Evolutionary conservation across 164 flowering plant species (phyloP).

Genomic region (Magnolia sinica): DNA sequence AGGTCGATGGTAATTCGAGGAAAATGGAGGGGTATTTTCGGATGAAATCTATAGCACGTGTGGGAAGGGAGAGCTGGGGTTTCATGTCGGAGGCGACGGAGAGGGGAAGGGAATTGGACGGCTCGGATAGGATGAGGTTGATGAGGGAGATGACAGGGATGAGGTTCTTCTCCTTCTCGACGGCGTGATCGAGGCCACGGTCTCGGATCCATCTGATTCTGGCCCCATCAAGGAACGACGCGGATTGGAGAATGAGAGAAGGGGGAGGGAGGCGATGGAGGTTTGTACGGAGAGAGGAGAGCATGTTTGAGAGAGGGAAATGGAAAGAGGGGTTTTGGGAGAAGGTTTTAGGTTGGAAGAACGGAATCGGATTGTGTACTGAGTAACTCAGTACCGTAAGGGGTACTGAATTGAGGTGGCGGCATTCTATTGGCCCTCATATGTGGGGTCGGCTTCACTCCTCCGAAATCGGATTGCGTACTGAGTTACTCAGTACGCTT

Average conservation of each 20-base stretch:
- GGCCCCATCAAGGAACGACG: conserved; percentile 30
- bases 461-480: too few species aligned
- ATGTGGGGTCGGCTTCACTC: too few species aligned
- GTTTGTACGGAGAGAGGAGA: neutral
- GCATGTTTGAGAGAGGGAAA: neutral
- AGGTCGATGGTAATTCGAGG: conserved; percentile 45
- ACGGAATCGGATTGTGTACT: too few species aligned
- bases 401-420: too few species aligned
- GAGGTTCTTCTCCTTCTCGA: conserved; percentile 69
- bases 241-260: neutral
- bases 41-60: conserved; percentile 65
- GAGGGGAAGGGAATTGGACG: conserved; percentile 71
- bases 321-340: neutral
- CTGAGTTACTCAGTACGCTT: too few species aligned
- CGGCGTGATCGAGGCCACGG: conserved; percentile 85
- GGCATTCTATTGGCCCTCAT: too few species aligned
- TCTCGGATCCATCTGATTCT: conserved; percentile 58
- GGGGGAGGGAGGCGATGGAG: neutral
- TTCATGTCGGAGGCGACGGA: conserved; percentile 47
- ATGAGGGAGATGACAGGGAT: conserved; percentile 58
- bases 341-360: neutral
- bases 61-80: conserved; percentile 45
- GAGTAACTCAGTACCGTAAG: too few species aligned
- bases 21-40: conserved; percentile 68
- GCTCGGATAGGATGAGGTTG: conserved; percentile 66